Conservation (phyloP, 352 stramenopile species). For the Globisporangium paddicum region DNA sequence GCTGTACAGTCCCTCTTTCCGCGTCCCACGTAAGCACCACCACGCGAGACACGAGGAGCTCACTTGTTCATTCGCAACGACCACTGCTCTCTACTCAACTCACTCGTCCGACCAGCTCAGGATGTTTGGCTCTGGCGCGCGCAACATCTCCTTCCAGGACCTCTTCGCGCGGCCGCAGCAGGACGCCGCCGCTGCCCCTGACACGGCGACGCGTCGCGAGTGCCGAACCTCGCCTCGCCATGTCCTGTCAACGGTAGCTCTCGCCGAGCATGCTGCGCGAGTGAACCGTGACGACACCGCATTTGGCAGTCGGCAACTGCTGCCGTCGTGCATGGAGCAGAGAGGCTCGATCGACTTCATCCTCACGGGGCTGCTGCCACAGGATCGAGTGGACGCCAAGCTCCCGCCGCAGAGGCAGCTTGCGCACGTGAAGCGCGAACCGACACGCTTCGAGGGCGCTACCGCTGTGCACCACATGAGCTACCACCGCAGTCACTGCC, state of each 20-base stretch:
- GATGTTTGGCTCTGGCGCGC: constrained; percentile 2
- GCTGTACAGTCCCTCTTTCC: no score
- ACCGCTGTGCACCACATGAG: background rate
- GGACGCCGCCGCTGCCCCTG: background rate
- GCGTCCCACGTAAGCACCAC: no score
- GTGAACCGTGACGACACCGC: background rate
- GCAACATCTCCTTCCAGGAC: constrained; percentile 5
- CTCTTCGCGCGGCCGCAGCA: constrained; percentile 1
- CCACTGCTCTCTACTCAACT: background rate
- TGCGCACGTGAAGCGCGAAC: background rate
- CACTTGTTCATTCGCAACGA: no score
- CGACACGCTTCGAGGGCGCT: background rate
- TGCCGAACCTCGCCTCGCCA: background rate
- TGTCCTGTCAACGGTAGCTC: background rate
- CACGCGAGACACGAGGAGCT: no score
- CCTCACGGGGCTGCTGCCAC: background rate
- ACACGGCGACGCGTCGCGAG: background rate
- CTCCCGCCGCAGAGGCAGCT: background rate
- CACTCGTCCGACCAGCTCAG: no score
- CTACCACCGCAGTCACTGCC: background rate
- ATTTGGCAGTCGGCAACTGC: background rate
- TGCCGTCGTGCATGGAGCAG: background rate
- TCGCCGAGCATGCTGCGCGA: background rate
- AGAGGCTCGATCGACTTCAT: constrained; percentile 1
- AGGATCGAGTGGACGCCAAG: background rate